Evolutionary conservation across 2,329 filamentous ascomycete genomes (phyloP).

Genomic region (Blumeria graminis): DNA sequence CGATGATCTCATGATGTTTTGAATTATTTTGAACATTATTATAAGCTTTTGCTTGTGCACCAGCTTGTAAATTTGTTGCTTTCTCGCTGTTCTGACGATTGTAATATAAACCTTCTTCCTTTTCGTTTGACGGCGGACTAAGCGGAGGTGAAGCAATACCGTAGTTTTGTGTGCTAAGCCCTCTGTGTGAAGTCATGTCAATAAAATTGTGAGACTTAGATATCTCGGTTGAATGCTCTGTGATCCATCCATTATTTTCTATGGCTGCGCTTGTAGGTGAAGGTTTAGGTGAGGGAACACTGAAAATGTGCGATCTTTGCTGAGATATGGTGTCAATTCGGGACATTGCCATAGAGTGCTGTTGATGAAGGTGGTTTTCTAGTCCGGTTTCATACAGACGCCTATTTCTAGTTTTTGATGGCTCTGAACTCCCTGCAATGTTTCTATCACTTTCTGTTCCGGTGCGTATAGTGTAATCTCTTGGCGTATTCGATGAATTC

Average conservation of each 20-base stretch:
- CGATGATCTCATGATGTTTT: too few species aligned
- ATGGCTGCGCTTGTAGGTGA: slow-evolving; percentile 9
- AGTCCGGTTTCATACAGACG: slow-evolving; percentile 67
- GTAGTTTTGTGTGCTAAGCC: slow-evolving; percentile 13
- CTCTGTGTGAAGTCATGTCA: slow-evolving; percentile 20
- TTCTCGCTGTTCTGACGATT: too few species aligned
- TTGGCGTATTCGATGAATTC: slow-evolving; percentile 4
- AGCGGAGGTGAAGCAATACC: slow-evolving; percentile 27
- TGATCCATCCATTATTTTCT: neutral
- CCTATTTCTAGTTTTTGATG: slow-evolving; percentile 43
- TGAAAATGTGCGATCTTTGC: slow-evolving; percentile 21
- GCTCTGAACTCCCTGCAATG: slow-evolving; percentile 21
- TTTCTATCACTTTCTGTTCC: too few species aligned
- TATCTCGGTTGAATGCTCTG: neutral
- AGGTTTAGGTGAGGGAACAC: slow-evolving; percentile 10
- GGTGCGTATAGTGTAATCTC: too few species aligned
- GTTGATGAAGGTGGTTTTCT: slow-evolving; percentile 55
- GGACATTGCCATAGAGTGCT: slow-evolving; percentile 53
- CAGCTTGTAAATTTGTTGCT: too few species aligned
- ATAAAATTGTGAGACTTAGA: slow-evolving; percentile 13
- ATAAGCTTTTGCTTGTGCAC: too few species aligned
- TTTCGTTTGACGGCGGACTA: slow-evolving; percentile 48
- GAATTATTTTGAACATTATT: too few species aligned
- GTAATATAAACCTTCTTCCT: slow-evolving; percentile 26
- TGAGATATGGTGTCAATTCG: slow-evolving; percentile 57